phyloP scores from a whole-genome alignment of 208 protist genomes.

The Leishmania guyanensis region DNA sequence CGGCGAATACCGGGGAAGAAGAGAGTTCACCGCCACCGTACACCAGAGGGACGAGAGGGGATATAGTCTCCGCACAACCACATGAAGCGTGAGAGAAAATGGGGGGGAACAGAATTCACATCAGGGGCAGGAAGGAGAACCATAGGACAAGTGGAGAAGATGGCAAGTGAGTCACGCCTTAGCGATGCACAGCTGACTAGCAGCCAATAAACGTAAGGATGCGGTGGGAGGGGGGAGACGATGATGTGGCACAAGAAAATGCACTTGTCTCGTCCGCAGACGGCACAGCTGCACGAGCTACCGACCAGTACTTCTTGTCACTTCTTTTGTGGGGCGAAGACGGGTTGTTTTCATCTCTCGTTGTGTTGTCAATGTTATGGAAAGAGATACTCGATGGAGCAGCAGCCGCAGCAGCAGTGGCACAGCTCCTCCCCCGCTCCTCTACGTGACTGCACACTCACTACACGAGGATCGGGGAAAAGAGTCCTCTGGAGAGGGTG shows the following conservation, averaged over 20 bases:
- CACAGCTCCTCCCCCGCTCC: background rate
- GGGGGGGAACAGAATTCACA: background rate
- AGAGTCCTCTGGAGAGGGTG: background rate
- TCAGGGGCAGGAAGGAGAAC: background rate
- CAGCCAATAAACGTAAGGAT: background rate
- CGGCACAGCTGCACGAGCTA: background rate
- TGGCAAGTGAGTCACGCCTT: background rate
- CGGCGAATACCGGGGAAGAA: background rate
- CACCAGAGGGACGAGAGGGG: background rate
- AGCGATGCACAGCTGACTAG: background rate
- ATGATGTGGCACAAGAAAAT: background rate
- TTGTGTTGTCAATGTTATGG: background rate
- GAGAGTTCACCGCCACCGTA: background rate
- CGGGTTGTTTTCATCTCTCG: background rate
- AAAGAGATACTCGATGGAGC: conserved; percentile 3
- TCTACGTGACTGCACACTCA: background rate
- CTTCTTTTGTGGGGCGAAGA: background rate
- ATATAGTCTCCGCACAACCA: background rate
- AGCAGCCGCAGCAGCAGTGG: background rate
- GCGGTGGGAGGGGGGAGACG: background rate
- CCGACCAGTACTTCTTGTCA: background rate
- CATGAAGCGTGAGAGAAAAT: background rate
- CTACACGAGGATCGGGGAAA: background rate
- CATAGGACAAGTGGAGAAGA: background rate
- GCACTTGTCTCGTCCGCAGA: background rate